A percentile compares a stretch with the other conserved stretches of the same genome.
Conservation (phyloP, 2,329 filamentous ascomycete species). For the Ophiostoma ips region DNA sequence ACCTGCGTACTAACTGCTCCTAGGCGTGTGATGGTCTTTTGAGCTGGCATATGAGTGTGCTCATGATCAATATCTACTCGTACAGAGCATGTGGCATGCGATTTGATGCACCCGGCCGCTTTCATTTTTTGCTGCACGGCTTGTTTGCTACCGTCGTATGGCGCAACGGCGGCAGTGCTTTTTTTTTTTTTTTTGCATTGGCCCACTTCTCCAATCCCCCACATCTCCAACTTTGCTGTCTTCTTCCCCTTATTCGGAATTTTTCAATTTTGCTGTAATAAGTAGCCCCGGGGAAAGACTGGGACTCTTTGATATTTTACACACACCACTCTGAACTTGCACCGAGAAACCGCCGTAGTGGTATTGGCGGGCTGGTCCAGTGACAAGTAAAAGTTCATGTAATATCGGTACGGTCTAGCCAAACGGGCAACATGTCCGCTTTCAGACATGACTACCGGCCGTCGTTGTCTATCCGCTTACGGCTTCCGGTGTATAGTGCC, state of each 20-base stretch:
- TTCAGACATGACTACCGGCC: too few relatives aligned
- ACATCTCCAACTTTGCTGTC: too few relatives aligned
- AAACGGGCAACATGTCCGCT: not conserved
- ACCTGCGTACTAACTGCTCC: too few relatives aligned
- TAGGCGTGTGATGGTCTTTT: too few relatives aligned
- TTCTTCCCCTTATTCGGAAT: too few relatives aligned
- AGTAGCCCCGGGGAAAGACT: not conserved
- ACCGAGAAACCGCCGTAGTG: slow-evolving; percentile 3
- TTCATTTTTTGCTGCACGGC: not conserved
- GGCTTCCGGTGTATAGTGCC: not conserved
- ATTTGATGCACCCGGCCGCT: not conserved
- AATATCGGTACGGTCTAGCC: not conserved
- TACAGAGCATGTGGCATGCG: not conserved
- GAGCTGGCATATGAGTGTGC: too few relatives aligned
- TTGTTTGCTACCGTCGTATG: not conserved
- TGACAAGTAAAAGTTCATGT: not conserved
- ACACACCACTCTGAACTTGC: not conserved
- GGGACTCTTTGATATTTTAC: not conserved
- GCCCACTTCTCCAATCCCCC: too few relatives aligned
- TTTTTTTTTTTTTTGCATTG: not conserved
- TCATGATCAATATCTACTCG: not conserved
- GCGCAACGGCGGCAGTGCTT: not conserved
- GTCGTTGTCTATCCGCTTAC: not conserved
- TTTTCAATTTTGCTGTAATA: too few relatives aligned
- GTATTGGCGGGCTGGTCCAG: not conserved